Evolutionary conservation across 2,329 filamentous ascomycete genomes (phyloP).

Genomic region (Lithohypha guttulata): DNA sequence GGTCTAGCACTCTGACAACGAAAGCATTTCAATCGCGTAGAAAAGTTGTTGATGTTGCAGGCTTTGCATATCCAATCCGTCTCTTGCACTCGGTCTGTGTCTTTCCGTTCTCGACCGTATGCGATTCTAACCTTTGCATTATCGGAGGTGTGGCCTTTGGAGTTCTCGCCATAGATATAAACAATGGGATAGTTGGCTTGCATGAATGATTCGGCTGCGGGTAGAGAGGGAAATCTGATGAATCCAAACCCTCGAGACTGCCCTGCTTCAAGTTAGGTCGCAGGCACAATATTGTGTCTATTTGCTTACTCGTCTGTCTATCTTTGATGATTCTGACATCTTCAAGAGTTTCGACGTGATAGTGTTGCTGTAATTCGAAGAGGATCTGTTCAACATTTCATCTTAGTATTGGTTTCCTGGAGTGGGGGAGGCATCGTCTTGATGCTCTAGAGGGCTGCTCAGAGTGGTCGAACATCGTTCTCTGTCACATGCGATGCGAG

Average conservation of each 20-base stretch:
- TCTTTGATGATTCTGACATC: slow-evolving; percentile 49
- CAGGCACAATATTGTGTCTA: not conserved
- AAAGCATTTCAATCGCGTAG: slow-evolving; percentile 46
- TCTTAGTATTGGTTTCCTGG: slow-evolving; percentile 17
- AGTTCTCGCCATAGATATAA: slow-evolving; percentile 34
- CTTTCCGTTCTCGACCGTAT: slow-evolving; percentile 44
- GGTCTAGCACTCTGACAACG: slow-evolving; percentile 46
- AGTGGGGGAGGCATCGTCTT: slow-evolving; percentile 14
- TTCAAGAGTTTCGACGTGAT: slow-evolving; percentile 43
- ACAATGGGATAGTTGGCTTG: slow-evolving; percentile 42
- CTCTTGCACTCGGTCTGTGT: slow-evolving; percentile 38
- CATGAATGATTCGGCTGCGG: slow-evolving; percentile 42
- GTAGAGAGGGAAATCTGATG: slow-evolving; percentile 41
- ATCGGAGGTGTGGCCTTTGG: slow-evolving; percentile 25
- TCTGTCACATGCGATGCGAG: slow-evolving; percentile 39
- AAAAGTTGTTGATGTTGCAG: slow-evolving; percentile 47
- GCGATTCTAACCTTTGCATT: slow-evolving; percentile 40
- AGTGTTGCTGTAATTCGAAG: slow-evolving; percentile 42
- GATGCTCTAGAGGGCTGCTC: slow-evolving; percentile 19
- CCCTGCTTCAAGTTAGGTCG: slow-evolving; percentile 29
- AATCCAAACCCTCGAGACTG: slow-evolving; percentile 47
- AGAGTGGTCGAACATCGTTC: slow-evolving; percentile 39
- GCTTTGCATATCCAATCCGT: slow-evolving; percentile 48
- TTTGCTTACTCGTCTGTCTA: slow-evolving; percentile 42
- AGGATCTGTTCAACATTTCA: slow-evolving; percentile 39